Evolutionary conservation across 306 rosid species (phyloP), one percentile per base, ranked within the genome.

Genomic region (Luffa acutangula): DNA sequence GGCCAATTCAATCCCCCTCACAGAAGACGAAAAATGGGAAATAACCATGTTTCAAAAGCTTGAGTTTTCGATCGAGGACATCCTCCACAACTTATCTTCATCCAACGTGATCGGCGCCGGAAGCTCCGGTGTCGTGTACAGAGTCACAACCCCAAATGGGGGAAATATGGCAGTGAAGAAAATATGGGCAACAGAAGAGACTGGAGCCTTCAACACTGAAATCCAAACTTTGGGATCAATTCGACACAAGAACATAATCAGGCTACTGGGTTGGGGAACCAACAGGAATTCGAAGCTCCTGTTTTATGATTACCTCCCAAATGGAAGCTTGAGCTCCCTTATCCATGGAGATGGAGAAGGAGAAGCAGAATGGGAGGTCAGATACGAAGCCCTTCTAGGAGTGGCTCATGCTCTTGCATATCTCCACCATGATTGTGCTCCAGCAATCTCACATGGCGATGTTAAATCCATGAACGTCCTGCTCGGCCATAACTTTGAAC

Each of bases 361-460:
- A 46, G 86, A 80, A 73, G 88, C 84, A 54, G 98, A 94, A 36
- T 94, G 98, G 98, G 94, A 92, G 45, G 73, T 85, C 10, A 88
- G 97, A 81, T 92, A 85, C 62, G 92, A 89, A 34, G 52, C 88
- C 21, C 77, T 92, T 14, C 5, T 92, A 49, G 96, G 97, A 7
- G 79, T 94, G 67, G 98, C 93, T 11, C 88, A 94, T 76, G 97
- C 98, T 9, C 90, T 94, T 34, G 81, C 93, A 8, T 94, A 89
- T 84, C 82, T 94, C 78, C 98, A 94, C 81, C 94, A 92, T 85
- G 98, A 94, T 57, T 89, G 97, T 81, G 87, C 87, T 80, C 98
- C 98, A 83, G 78, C 96, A 12, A 89, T 92, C 76, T 45, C 89
- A 78, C 98, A 94, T 84, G 97, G 96, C 48, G 98, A 94, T 87